Evolutionary conservation across 495 filamentous ascomycete species (phyloP).

Genomic region (Penicillium bialowiezense): DNA sequence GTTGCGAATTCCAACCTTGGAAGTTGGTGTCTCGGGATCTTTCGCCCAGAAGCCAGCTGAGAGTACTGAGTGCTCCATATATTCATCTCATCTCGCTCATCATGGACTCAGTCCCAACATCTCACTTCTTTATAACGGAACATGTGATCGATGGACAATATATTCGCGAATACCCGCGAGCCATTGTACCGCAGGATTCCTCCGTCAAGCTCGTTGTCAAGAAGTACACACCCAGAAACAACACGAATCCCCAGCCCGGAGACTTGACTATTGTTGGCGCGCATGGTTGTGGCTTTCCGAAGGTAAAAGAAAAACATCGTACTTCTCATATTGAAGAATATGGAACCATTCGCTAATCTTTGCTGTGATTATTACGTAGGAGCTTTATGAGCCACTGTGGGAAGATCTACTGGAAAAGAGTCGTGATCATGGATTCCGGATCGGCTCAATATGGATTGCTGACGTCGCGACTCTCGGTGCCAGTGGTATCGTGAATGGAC

Average conservation of each 20-base stretch:
- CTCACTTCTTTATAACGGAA: constrained; percentile 30
- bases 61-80: too few species aligned
- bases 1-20: too few species aligned
- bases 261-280: constrained; percentile 68
- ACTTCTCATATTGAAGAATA: not conserved
- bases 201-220: constrained; percentile 59
- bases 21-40: too few species aligned
- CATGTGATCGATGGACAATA: constrained; percentile 56
- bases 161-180: constrained; percentile 57
- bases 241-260: constrained; percentile 49
- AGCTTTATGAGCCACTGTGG: constrained; percentile 75
- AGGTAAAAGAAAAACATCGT: constrained; percentile 4
- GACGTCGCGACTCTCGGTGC: constrained; percentile 68
- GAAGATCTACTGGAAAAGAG: constrained; percentile 55
- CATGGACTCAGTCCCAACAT: not conserved
- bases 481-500: constrained; percentile 65
- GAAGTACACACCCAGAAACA: constrained; percentile 63
- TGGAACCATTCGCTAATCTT: not conserved
- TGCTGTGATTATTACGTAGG: too few species aligned
- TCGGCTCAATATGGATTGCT: constrained; percentile 72
- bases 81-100: too few species aligned
- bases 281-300: constrained; percentile 55
- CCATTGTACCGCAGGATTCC: constrained; percentile 44
- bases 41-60: too few species aligned
- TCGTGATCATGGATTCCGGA: constrained; percentile 41